Evolutionary conservation across 78 protist genomes (phyloP).

Genomic region (Monocercomonoides exilis): DNA sequence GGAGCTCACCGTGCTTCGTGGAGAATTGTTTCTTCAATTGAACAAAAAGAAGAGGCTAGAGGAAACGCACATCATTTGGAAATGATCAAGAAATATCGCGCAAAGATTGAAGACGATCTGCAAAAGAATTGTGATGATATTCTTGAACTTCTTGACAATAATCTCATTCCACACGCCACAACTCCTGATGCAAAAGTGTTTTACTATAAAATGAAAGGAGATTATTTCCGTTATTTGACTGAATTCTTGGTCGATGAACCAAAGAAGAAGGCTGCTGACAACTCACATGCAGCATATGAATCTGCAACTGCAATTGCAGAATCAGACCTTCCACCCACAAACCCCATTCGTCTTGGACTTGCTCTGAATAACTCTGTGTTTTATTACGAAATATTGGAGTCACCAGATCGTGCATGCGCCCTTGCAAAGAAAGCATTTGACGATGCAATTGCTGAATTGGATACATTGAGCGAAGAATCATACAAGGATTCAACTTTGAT

Average conservation of each 20-base stretch:
- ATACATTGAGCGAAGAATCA: constrained; percentile 81
- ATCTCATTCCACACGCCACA: constrained; percentile 4
- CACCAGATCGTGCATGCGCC: constrained; percentile 76
- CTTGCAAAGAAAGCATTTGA: constrained; percentile 66
- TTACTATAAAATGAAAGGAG: constrained; percentile 46
- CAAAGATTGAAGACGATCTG: constrained; percentile 36
- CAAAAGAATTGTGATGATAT: constrained; percentile 29
- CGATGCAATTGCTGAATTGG: constrained; percentile 65
- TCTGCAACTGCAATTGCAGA: constrained; percentile 52
- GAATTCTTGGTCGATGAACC: constrained; percentile 20
- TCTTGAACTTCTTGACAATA: not conserved
- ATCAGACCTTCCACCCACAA: constrained; percentile 76
- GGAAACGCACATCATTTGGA: constrained; percentile 38
- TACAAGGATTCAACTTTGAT: constrained; percentile 95
- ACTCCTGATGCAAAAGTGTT: constrained; percentile 44
- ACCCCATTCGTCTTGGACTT: constrained; percentile 96
- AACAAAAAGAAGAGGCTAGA: constrained; percentile 56
- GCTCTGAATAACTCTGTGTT: constrained; percentile 98
- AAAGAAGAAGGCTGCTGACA: not conserved
- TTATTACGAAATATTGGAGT: constrained; percentile 87
- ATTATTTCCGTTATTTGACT: constrained; percentile 56
- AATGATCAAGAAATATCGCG: constrained; percentile 10
- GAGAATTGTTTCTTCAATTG: constrained; percentile 82
- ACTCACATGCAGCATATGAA: constrained; percentile 23
- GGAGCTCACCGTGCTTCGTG: constrained; percentile 96